phyloP scores from a whole-genome alignment of 1,139 yeast genomes.

The Nakaseomyces nivariensis region DNA sequence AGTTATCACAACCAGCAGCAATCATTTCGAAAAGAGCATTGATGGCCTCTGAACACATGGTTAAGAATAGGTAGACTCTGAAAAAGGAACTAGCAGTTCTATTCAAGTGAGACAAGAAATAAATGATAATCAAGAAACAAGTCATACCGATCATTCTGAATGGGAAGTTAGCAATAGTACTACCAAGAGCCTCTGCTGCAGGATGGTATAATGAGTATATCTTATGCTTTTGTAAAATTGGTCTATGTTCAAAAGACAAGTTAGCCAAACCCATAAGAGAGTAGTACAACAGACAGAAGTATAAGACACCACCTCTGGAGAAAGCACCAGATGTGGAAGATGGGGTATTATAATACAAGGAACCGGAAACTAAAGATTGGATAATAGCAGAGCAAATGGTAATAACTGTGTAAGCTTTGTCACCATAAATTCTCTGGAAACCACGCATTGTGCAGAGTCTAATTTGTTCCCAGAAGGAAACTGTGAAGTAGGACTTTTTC shows the following conservation, averaged over 20 bases:
- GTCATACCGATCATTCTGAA: conserved; percentile 38
- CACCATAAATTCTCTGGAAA: conserved; percentile 42
- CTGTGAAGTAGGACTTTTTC: conserved; percentile 39
- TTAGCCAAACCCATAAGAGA: conserved; percentile 49
- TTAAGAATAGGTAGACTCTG: conserved; percentile 38
- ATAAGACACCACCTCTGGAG: conserved; percentile 49
- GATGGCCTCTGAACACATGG: conserved; percentile 35
- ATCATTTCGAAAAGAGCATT: conserved; percentile 40
- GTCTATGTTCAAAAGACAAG: conserved; percentile 42
- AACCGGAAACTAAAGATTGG: conserved; percentile 45
- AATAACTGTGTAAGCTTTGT: conserved; percentile 40
- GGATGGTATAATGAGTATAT: conserved; percentile 49
- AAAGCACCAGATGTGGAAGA: conserved; percentile 40
- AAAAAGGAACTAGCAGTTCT: conserved; percentile 48
- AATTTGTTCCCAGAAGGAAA: conserved; percentile 39
- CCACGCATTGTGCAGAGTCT: conserved; percentile 40
- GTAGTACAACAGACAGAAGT: conserved; percentile 44
- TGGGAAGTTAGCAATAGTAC: conserved; percentile 39
- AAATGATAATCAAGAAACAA: conserved; percentile 38
- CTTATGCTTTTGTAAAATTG: conserved; percentile 47
- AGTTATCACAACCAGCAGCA: conserved; percentile 38
- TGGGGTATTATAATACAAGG: conserved; percentile 36
- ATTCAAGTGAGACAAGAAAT: conserved; percentile 43
- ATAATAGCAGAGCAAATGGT: conserved; percentile 38
- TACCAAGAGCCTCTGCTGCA: conserved; percentile 47